A percentile compares a stretch with the other conserved stretches of the same genome.
Evolutionary conservation across 805 yeast genomes (phyloP).

Genomic region (Candida chilensis): DNA sequence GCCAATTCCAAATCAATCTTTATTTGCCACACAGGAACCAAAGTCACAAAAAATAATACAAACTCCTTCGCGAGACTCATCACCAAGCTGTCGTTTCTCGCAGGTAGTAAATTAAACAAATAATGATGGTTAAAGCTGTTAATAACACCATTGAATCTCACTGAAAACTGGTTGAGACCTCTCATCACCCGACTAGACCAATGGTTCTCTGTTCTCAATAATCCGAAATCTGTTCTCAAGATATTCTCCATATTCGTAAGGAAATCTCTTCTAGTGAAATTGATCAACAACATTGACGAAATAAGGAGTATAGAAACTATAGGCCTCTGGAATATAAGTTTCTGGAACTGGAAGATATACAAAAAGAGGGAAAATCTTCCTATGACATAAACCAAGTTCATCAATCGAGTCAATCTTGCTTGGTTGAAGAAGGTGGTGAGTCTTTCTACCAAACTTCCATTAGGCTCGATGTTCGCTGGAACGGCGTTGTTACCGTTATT

Average conservation of each 20-base stretch:
- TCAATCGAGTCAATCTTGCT: neutral
- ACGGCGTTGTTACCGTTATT: neutral
- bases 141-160: too few relatives aligned
- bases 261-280: constrained; percentile 1
- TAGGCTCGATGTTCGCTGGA: neutral
- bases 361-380: neutral
- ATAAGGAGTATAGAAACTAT: neutral
- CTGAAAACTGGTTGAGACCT: neutral
- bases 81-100: too few relatives aligned
- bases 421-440: neutral
- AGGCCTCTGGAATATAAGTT: neutral
- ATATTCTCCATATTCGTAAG: neutral
- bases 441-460: neutral
- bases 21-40: neutral
- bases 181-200: neutral
- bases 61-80: too few relatives aligned
- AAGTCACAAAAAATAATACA: neutral
- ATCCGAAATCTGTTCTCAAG: constrained; percentile 1
- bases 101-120: too few relatives aligned
- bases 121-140: too few relatives aligned
- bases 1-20: neutral
- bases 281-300: neutral
- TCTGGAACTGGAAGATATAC: neutral
- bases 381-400: neutral
- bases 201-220: neutral